These are phyloP conservation scores for Pleurotus pulmonarius DNA, from an alignment of 768 basidiomycete species.

Conservation along the genomic window DNA sequence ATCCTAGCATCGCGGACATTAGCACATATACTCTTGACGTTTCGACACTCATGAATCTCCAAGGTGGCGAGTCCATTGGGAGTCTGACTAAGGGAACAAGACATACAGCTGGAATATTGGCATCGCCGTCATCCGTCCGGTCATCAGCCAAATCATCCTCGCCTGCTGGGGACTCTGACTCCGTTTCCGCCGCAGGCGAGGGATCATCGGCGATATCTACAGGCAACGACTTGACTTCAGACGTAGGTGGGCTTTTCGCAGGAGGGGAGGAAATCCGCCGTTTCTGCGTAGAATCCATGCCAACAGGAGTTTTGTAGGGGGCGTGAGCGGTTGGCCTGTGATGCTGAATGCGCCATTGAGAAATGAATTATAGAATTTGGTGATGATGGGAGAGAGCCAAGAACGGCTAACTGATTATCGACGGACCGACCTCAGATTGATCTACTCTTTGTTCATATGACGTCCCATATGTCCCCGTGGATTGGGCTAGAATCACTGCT, in stretches of 20 bases:
- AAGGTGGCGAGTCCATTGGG: neutral
- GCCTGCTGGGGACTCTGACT: neutral
- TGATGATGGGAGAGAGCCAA: constrained; percentile 8
- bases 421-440: constrained; percentile 8
- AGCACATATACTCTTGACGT: neutral
- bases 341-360: neutral
- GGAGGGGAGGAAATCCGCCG: neutral
- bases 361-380: neutral
- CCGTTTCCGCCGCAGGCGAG: neutral
- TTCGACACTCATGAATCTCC: neutral
- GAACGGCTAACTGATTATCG: constrained; percentile 8
- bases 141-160: neutral
- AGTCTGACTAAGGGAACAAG: neutral
- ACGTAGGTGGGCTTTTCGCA: neutral
- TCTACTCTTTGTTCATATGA: constrained; percentile 1
- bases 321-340: constrained; percentile 1
- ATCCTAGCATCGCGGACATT: neutral
- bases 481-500: neutral
- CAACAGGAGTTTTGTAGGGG: neutral
- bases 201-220: neutral
- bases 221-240: neutral
- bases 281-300: neutral
- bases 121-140: neutral
- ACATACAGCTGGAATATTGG: neutral
- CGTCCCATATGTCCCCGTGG: neutral